phyloP scores from a whole-genome alignment of 169 alveolate genomes.

The Sarcocystis neurona region DNA sequence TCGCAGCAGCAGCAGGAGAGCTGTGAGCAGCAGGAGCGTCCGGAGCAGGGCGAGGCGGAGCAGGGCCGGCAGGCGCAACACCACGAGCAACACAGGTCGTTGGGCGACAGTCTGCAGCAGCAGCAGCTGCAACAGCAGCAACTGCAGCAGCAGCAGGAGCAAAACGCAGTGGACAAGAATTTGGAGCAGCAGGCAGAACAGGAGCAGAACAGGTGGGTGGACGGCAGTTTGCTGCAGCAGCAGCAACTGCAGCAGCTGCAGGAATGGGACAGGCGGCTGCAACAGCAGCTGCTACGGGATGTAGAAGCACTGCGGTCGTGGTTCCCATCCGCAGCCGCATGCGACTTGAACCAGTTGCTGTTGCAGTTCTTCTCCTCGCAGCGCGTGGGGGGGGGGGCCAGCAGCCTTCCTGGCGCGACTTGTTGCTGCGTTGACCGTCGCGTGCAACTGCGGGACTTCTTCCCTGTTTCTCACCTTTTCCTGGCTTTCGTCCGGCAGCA shows the following conservation, averaged over 20 bases:
- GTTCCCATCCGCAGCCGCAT: too few species aligned
- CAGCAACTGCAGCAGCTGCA: slow-evolving; percentile 1
- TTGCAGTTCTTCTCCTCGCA: too few species aligned
- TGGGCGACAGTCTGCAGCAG: not conserved
- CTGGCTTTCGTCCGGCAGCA: not conserved
- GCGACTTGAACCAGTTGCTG: too few species aligned
- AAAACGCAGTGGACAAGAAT: not conserved
- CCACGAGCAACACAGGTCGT: not conserved
- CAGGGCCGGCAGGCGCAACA: not conserved
- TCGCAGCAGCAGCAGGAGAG: not conserved
- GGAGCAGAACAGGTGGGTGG: not conserved
- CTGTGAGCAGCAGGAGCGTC: not conserved
- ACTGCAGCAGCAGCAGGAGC: not conserved
- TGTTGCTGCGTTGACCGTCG: not conserved
- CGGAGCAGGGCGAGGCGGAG: slow-evolving; percentile 17
- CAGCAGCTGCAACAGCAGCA: not conserved
- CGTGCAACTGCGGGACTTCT: not conserved
- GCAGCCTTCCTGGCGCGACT: too few species aligned
- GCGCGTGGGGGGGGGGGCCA: too few species aligned
- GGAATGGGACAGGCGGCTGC: slow-evolving; percentile 1
- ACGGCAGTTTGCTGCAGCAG: slow-evolving; percentile 13
- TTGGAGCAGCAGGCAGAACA: not conserved
- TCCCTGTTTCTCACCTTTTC: not conserved
- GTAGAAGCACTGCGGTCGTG: too few species aligned
- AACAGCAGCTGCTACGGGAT: too few species aligned